Conservation (phyloP, 2,329 filamentous ascomycete genomes). For the Hyphodiscus sp. region DNA sequence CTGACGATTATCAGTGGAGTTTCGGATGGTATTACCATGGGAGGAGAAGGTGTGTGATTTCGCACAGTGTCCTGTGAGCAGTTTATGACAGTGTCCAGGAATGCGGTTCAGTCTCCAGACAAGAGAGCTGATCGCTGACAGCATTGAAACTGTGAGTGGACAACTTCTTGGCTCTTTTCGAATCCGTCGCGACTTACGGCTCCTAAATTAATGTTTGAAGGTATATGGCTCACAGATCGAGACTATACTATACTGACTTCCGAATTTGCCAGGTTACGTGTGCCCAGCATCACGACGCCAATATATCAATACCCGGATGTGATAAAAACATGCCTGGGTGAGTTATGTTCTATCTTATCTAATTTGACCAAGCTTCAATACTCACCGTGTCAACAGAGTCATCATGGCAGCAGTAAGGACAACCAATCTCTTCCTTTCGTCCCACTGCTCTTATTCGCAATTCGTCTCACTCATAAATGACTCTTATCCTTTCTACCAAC, state of each 20-base stretch:
- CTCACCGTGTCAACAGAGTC: constrained; percentile 4
- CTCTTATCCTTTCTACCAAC: too few species aligned
- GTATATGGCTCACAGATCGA: too few species aligned
- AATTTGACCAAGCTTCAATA: background rate
- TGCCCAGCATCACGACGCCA: constrained; percentile 82
- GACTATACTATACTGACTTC: too few species aligned
- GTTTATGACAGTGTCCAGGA: constrained; percentile 42
- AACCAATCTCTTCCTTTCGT: too few species aligned
- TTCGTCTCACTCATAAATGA: too few species aligned
- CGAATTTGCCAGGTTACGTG: constrained; percentile 52
- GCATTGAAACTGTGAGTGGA: constrained; percentile 64
- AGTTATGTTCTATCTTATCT: background rate
- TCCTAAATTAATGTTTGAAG: too few species aligned
- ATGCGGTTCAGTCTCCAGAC: constrained; percentile 93
- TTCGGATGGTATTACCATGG: constrained; percentile 82
- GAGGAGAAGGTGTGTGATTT: constrained; percentile 63
- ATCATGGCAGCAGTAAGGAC: constrained; percentile 65
- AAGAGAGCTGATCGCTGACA: constrained; percentile 88
- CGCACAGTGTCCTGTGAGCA: background rate
- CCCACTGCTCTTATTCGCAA: too few species aligned
- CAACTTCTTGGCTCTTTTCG: too few species aligned
- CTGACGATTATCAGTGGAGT: constrained; percentile 35
- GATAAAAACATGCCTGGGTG: constrained; percentile 95
- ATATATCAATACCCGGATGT: constrained; percentile 87
- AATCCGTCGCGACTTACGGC: too few species aligned